Evolutionary conservation across 306 rosid species (phyloP).

Genomic region (Purshia tridentata): DNA sequence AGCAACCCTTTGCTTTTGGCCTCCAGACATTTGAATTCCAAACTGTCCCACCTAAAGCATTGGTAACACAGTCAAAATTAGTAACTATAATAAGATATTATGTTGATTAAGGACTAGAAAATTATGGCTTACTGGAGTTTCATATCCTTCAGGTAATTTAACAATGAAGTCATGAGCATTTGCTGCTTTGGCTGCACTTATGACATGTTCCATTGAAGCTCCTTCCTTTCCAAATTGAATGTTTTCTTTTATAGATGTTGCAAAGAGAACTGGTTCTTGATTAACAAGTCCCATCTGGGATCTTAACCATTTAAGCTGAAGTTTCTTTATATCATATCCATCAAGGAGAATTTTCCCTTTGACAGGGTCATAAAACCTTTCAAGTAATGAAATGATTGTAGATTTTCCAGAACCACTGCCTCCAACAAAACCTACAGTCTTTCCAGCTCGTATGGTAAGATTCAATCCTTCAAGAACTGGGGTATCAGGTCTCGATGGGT

Average conservation of each 20-base stretch:
- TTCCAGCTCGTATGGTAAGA: conserved; percentile 56
- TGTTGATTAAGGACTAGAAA: background rate
- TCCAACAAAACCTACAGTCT: conserved; percentile 71
- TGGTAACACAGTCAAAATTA: background rate
- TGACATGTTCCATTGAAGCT: conserved; percentile 51
- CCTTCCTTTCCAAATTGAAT: conserved; percentile 69
- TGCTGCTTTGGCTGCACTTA: conserved; percentile 56
- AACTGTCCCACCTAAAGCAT: conserved; percentile 54
- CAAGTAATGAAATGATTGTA: conserved; percentile 64
- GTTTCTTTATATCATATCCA: conserved; percentile 48
- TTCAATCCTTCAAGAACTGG: conserved; percentile 50
- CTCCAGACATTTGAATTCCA: conserved; percentile 74
- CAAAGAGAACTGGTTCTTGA: conserved; percentile 81
- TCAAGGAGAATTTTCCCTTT: conserved; percentile 66
- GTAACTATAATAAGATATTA: background rate
- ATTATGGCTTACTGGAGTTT: conserved; percentile 55
- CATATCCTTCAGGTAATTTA: conserved; percentile 55
- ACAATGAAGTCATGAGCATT: conserved; percentile 72
- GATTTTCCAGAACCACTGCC: conserved; percentile 93
- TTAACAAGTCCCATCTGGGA: conserved; percentile 81
- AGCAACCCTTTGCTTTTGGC: conserved; percentile 74
- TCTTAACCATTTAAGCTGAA: conserved; percentile 66
- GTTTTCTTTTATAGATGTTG: conserved; percentile 72
- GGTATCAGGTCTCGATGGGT: conserved; percentile 54
- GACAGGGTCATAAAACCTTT: conserved; percentile 78